These are phyloP conservation scores for Jasminum sambac DNA, from an alignment of 257 asterid genomes.

Conservation along the genomic window DNA sequence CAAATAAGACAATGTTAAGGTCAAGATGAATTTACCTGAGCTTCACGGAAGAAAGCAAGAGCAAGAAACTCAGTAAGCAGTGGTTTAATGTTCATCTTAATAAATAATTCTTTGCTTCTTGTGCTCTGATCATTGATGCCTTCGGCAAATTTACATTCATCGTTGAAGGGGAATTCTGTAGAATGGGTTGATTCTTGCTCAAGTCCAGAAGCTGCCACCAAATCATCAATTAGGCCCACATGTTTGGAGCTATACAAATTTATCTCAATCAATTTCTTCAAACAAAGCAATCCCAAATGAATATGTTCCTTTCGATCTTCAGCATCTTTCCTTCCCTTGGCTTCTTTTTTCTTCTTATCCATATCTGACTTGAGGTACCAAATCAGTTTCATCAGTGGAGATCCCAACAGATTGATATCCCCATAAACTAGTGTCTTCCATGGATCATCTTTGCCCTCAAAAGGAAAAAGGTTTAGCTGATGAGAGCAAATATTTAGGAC, in stretches of 20 bases:
- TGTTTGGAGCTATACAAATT: constrained; percentile 47
- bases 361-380: constrained; percentile 47
- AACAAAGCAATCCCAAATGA: constrained; percentile 57
- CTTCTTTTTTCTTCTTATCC: constrained; percentile 48
- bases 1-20: background rate
- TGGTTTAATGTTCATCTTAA: constrained; percentile 52
- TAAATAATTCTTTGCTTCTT: constrained; percentile 56
- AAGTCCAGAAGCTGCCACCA: constrained; percentile 46
- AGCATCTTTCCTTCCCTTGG: constrained; percentile 47
- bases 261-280: constrained; percentile 58
- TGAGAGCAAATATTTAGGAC: constrained; percentile 51
- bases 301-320: constrained; percentile 61
- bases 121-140: constrained; percentile 46
- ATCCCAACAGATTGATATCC: constrained; percentile 68
- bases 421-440: constrained; percentile 58
- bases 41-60: constrained; percentile 61
- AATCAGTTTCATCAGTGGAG: constrained; percentile 62
- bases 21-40: constrained; percentile 56
- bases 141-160: constrained; percentile 45
- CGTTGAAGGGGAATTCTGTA: constrained; percentile 26
- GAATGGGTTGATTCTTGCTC: constrained; percentile 33
- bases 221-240: constrained; percentile 49
- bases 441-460: constrained; percentile 57
- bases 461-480: constrained; percentile 49
- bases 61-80: constrained; percentile 53